Percentiles rank a stretch among this genome's conserved stretches.
Conservation (phyloP, 352 stramenopile species). For the Phytophthora cryptogea region DNA sequence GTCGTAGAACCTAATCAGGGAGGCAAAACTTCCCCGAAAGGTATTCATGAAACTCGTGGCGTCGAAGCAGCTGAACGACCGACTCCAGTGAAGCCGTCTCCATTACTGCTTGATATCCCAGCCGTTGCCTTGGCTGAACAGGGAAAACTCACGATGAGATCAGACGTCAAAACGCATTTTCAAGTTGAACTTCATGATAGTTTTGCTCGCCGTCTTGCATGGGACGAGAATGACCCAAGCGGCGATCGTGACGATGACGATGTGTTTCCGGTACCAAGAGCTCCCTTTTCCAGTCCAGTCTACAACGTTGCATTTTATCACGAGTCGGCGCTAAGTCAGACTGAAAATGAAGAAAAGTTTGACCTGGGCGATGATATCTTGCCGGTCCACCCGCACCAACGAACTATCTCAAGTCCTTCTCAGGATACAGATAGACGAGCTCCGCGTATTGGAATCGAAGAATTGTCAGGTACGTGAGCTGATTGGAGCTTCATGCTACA, state of each 20-base stretch:
- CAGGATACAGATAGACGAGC: background rate
- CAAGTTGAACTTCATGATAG: conserved; percentile 27
- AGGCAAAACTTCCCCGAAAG: conserved; percentile 1
- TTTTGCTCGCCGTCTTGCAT: conserved; percentile 27
- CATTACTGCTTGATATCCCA: conserved; percentile 31
- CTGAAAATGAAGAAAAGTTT: background rate
- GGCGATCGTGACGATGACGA: conserved; percentile 17
- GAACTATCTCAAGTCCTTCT: background rate
- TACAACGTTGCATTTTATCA: conserved; percentile 8
- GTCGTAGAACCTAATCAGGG: conserved; percentile 1
- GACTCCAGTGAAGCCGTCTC: conserved; percentile 2
- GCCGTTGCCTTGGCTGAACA: conserved; percentile 17
- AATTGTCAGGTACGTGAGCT: conserved; percentile 15
- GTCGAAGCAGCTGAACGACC: background rate
- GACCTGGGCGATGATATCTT: conserved; percentile 10
- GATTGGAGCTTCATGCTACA: background rate
- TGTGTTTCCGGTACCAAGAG: conserved; percentile 31
- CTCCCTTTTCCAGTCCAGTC: conserved; percentile 21
- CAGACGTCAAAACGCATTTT: conserved; percentile 5
- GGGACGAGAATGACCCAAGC: conserved; percentile 4
- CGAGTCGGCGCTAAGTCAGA: background rate
- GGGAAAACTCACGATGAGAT: conserved; percentile 6
- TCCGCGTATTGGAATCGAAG: conserved; percentile 10
- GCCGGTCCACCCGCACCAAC: background rate
- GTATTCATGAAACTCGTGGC: conserved; percentile 1